A percentile compares a stretch with the other conserved stretches of the same genome.
Evolutionary conservation across 257 asterid genomes (phyloP).

Genomic region (Apocynum venetum): DNA sequence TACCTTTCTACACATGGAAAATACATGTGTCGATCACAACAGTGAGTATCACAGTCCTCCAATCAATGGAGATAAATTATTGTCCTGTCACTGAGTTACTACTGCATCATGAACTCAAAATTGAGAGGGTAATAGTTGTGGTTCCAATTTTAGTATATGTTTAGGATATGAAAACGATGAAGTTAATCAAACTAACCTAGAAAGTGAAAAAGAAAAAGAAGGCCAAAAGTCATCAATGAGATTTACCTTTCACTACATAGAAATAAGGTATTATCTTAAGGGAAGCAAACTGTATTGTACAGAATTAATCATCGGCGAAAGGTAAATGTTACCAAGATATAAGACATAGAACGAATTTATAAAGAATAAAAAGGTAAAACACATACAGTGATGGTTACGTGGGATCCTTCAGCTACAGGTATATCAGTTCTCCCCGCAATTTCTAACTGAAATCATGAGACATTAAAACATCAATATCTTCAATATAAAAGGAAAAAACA

Average conservation of each 20-base stretch:
- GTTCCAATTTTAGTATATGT: neutral
- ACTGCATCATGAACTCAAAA: neutral
- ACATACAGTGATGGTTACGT: slow-evolving; percentile 85
- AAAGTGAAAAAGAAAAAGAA: neutral
- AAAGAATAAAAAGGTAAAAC: neutral
- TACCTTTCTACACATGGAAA: slow-evolving; percentile 66
- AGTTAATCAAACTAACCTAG: neutral
- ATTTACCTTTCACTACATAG: neutral
- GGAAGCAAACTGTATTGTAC: neutral
- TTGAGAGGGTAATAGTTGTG: neutral
- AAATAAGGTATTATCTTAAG: neutral
- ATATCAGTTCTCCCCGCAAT: slow-evolving; percentile 87
- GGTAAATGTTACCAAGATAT: neutral
- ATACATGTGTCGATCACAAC: neutral
- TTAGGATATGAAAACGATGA: neutral
- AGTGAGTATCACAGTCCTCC: neutral
- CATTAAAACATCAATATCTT: slow-evolving; percentile 7
- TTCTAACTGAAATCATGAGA: slow-evolving; percentile 62
- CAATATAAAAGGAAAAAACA: slow-evolving; percentile 4
- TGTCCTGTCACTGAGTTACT: no score
- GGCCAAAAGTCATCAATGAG: neutral
- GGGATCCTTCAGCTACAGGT: slow-evolving; percentile 99
- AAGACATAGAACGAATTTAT: neutral
- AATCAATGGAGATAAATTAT: neutral
- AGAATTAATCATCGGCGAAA: neutral